Conservation (phyloP, 768 basidiomycete species). For the Pleurotus platypus region DNA sequence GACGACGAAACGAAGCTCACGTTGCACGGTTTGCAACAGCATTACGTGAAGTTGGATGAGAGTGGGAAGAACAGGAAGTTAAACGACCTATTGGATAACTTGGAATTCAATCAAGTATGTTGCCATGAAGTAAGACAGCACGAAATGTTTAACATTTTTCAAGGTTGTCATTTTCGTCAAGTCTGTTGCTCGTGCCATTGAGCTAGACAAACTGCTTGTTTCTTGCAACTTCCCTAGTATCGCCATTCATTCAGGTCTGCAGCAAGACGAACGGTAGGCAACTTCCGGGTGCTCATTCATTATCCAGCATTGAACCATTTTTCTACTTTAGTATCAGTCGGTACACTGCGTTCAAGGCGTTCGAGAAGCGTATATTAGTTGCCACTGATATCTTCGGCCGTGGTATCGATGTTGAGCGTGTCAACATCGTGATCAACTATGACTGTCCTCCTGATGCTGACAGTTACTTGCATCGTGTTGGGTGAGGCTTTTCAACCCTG, state of each 20-base stretch:
- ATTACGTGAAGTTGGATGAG: conserved; percentile 97
- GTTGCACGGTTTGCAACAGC: conserved; percentile 96
- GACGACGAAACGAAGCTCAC: conserved; percentile 99
- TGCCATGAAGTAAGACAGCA: background rate
- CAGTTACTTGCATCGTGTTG: conserved; percentile 97
- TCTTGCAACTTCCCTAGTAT: conserved; percentile 99
- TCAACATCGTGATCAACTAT: conserved; percentile 99
- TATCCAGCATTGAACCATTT: conserved; percentile 7
- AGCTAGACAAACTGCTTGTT: conserved; percentile 91
- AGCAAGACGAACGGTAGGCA: conserved; percentile 92
- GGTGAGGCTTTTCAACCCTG: conserved; percentile 40
- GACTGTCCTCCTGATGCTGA: conserved; percentile 97
- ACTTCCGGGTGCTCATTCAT: background rate
- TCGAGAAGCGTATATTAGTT: conserved; percentile 98
- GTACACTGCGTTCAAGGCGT: conserved; percentile 98
- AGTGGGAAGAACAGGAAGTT: conserved; percentile 94
- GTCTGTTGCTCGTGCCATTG: conserved; percentile 94
- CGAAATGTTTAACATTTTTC: background rate
- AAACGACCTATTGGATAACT: conserved; percentile 89
- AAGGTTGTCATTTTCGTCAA: conserved; percentile 99
- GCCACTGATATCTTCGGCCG: conserved; percentile 99
- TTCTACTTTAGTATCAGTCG: conserved; percentile 68
- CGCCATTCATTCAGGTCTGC: conserved; percentile 90
- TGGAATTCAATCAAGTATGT: conserved; percentile 96
- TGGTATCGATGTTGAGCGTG: conserved; percentile 99